Base-by-base conservation (phyloP, 768 basidiomycete genomes). In the Hebeloma cylindrosporum region DNA sequence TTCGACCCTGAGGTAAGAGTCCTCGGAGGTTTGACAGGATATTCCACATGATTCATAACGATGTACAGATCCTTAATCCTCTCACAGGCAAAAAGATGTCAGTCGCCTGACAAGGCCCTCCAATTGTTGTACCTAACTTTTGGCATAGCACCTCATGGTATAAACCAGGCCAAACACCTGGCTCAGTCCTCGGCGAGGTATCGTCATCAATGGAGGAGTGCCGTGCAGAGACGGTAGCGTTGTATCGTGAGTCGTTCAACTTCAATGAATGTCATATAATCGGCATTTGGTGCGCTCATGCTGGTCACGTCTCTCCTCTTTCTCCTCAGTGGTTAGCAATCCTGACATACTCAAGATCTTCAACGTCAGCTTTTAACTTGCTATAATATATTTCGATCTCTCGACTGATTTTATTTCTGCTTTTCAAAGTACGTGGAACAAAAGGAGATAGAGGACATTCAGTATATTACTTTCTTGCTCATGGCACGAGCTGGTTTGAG, bases 201-300 rank as follows among this genome's bases (percentile, higher is more conserved):
- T 91, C 88, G 3, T 92, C 90, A 0, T 93, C 91, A 1, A 80
- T 93, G 79, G 92, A 93, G 65, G 91, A 93, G 68, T 93, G 91
- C 54, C 81, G 92, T n/a, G 91, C 91, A 7, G 92, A 94, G 67
- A 77, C 88, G 2, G 91, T 91, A 16, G 87, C 87, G 0, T 69
- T 93, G 30, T 93, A 80, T 67, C 74, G 89, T 87, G 57, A 69
- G 80, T 67, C 18, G 28, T 25, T 13, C 16, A 10, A 16, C 33
- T 21, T 29, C 25, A 38, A 9, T 26, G 31, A n/a, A 23, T n/a
- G n/a, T n/a, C n/a, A n/a, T n/a, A n/a, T n/a, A n/a, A n/a, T 45
- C 47, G 17, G 40, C 20, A 13, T 26, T 42, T 35, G 20, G 32
- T 39, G 27, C 33, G 42, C 45, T 47, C 36, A 50, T 37, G 25